Percentiles rank a stretch among this genome's conserved stretches.
These are phyloP conservation scores for Epichloe coenophiala DNA, from an alignment of 2,329 filamentous ascomycete species.

Conservation along the genomic window DNA sequence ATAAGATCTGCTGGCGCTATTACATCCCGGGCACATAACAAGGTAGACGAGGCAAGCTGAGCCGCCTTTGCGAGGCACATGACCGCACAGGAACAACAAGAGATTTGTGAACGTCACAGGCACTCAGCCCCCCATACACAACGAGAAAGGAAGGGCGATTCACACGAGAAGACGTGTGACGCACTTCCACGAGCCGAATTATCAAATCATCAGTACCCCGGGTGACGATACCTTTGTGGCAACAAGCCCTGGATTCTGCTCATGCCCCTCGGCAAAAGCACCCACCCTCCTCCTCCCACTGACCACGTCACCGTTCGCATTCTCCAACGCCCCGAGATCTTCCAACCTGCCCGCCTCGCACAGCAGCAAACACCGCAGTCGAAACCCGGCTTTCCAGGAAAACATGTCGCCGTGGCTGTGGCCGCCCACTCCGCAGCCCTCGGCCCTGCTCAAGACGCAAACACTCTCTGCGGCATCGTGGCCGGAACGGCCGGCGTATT, in stretches of 20 bases:
- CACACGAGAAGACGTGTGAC: too few relatives aligned
- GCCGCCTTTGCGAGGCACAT: too few relatives aligned
- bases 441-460: background rate
- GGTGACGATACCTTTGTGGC: background rate
- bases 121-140: too few relatives aligned
- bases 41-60: too few relatives aligned
- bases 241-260: background rate
- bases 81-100: too few relatives aligned
- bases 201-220: background rate
- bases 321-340: background rate
- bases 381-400: constrained; percentile 2
- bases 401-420: constrained; percentile 2
- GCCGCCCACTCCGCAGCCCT: background rate
- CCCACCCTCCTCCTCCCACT: too few relatives aligned
- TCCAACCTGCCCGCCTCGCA: background rate
- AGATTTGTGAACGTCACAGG: too few relatives aligned
- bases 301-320: too few relatives aligned
- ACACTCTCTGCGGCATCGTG: background rate
- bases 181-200: background rate
- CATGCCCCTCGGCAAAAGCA: background rate
- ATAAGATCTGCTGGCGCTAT: too few relatives aligned
- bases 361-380: constrained; percentile 3
- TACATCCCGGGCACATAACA: too few relatives aligned
- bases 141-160: too few relatives aligned
- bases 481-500: background rate